Evolutionary conservation across 2,329 filamentous ascomycete species (phyloP), one percentile per base, ranked within the genome.

Genomic region (Trichoderma sp.): DNA sequence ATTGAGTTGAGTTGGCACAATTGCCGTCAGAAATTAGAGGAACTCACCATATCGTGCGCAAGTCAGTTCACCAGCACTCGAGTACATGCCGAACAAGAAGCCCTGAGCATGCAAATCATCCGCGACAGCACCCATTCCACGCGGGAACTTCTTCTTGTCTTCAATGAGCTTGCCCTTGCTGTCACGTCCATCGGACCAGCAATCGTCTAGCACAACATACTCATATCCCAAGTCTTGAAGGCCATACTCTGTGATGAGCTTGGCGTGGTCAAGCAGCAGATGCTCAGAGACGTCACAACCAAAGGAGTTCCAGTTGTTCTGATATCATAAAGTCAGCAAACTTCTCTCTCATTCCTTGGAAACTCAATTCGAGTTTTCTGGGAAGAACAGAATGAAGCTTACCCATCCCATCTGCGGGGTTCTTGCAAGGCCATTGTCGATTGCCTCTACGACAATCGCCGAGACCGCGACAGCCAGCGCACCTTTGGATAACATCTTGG

Each of bases 61-160:
- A 2, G 86, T 88, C 73, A 79, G 80, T 57, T 79, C 80, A 12
- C 86, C 86, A 6, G 86, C 80, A 28, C 79, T 79, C 12, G 78
- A 79, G 73, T 83, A 83, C 73, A 83, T 81, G 24, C 82, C 82
- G 18, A 82, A 78, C 69, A 81, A 80, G 66, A 83, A 78, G 6
- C 81, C 80, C 58, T 79, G 73, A 2, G 73, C 73, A 71, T 83
- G 81, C 21, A 82, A 73, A 30, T 80, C 74, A 56, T 82, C 79
- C 7, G 80, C 78, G 1, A 83, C 74, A 56, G 77, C 73, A 61
- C 78, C 80, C 70, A 83, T 78, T 53, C 82, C 81, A 21, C 75
- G 76, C 8, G 82, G 82, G 51, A 82, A 83, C 74, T 82, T 82
- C 14, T 72, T 73, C 2, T 76, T 74, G 73, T 82, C 79, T 26